Evolutionary conservation across 225 moss, liverwort and hornwort genomes (phyloP).

Genomic region (Takakia lepidozioides): DNA sequence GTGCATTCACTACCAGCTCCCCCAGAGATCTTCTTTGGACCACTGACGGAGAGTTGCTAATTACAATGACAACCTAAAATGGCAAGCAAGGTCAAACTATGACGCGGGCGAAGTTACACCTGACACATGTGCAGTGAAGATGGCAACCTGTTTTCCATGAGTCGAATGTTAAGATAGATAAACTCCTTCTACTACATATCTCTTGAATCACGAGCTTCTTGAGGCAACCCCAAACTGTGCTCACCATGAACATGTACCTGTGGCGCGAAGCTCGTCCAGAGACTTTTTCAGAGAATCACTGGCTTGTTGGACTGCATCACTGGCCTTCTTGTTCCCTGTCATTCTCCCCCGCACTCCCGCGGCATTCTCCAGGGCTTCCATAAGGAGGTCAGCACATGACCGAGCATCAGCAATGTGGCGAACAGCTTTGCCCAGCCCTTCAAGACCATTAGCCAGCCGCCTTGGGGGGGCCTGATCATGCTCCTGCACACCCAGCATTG

Average conservation of each 20-base stretch:
- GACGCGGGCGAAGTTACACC: neutral
- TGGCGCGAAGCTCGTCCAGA: constrained; percentile 54
- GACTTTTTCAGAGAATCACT: constrained; percentile 49
- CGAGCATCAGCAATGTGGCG: constrained; percentile 78
- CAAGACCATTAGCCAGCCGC: constrained; percentile 61
- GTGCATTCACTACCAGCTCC: neutral
- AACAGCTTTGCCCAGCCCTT: constrained; percentile 60
- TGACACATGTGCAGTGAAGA: neutral
- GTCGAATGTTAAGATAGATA: no score
- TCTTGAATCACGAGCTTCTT: neutral
- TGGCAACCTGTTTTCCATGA: no score
- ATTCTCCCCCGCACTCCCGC: constrained; percentile 19
- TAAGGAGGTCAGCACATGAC: constrained; percentile 61
- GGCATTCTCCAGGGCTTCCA: constrained; percentile 61
- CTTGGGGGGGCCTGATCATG: constrained; percentile 66
- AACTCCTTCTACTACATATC: neutral
- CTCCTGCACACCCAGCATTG: no score
- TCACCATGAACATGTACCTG: no score
- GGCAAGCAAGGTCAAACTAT: no score
- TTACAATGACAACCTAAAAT: no score
- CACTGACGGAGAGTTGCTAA: no score
- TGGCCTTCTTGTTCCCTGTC: constrained; percentile 42
- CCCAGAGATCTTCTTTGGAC: no score
- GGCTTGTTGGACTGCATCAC: constrained; percentile 53
- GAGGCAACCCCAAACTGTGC: no score